Percentiles rank a stretch among this genome's conserved stretches.
phyloP scores from a whole-genome alignment of 352 stramenopile genomes.

The Globisporangium viniferum region DNA sequence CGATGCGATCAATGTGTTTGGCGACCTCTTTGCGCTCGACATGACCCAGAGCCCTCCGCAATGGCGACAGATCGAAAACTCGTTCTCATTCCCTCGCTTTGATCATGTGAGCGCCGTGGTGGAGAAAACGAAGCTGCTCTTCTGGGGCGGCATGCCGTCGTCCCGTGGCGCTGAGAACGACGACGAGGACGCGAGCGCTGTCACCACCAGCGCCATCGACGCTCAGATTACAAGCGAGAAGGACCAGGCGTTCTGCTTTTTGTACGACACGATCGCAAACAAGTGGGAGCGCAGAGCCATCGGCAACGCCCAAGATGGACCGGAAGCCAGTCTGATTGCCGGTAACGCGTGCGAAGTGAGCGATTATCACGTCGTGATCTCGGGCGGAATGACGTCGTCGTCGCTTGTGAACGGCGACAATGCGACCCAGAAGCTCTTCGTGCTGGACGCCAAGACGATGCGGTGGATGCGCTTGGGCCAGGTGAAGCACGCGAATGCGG shows the following conservation, averaged over 20 bases:
- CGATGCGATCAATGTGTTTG: conserved; percentile 60
- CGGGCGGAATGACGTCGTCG: conserved; percentile 48
- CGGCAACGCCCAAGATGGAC: conserved; percentile 29
- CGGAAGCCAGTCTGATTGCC: conserved; percentile 40
- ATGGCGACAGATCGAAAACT: conserved; percentile 52
- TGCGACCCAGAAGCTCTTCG: conserved; percentile 49
- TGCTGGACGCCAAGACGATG: conserved; percentile 41
- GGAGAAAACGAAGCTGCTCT: conserved; percentile 42
- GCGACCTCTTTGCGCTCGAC: conserved; percentile 68
- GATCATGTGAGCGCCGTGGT: conserved; percentile 62
- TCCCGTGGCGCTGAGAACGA: conserved; percentile 25
- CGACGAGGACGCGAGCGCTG: conserved; percentile 4
- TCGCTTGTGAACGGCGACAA: conserved; percentile 34
- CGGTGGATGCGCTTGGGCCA: conserved; percentile 56
- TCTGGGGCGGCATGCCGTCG: conserved; percentile 63
- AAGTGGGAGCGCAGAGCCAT: conserved; percentile 41
- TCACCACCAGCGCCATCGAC: background rate
- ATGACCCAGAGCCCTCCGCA: conserved; percentile 25
- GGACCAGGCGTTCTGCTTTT: conserved; percentile 18
- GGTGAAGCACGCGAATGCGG: conserved; percentile 40
- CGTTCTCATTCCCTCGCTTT: conserved; percentile 30
- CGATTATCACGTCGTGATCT: conserved; percentile 53
- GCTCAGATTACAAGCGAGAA: conserved; percentile 8
- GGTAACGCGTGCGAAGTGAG: conserved; percentile 45
- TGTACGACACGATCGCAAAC: conserved; percentile 54